A percentile compares a stretch with the other conserved stretches of the same genome.
phyloP scores from a whole-genome alignment of 208 protist species.

The Acanthamoeba castellanii region DNA sequence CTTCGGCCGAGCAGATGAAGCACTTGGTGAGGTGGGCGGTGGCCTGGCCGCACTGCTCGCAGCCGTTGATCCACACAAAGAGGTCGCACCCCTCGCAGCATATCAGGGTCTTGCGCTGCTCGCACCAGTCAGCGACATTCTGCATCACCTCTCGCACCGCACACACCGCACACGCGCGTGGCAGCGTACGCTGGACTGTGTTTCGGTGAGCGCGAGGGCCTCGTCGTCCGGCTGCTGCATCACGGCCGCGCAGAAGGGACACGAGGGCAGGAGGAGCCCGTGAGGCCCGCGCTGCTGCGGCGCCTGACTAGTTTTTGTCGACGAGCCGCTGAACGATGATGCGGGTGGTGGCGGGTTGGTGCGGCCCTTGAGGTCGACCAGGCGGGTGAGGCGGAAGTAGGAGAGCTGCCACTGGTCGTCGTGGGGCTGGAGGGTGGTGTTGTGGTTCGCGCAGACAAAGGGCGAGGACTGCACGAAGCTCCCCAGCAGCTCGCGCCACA shows the following conservation, averaged over 20 bases:
- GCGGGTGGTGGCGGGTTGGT: not conserved
- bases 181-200: not conserved
- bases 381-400: slow-evolving; percentile 14
- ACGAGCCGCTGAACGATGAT: not conserved
- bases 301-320: not conserved
- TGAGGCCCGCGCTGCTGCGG: not conserved
- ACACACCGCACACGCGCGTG: not conserved
- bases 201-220: not conserved
- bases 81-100: slow-evolving; percentile 4
- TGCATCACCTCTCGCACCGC: not conserved
- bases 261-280: not conserved
- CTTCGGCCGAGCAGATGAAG: not conserved
- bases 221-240: not conserved
- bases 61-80: slow-evolving; percentile 27
- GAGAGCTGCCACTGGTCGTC: not conserved
- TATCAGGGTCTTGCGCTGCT: not conserved
- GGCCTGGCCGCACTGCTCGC: not conserved
- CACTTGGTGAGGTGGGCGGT: slow-evolving; percentile 1
- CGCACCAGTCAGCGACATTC: not conserved
- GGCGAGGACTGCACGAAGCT: not conserved
- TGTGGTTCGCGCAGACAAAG: not conserved
- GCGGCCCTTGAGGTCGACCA: slow-evolving; percentile 7
- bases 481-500: slow-evolving; percentile 19
- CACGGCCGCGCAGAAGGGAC: slow-evolving; percentile 3
- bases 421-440: not conserved